Percentiles rank a stretch among this genome's conserved stretches.
Evolutionary conservation across 371 early-diverging fungal genomes (phyloP).

Genomic region (Smittium culicis): DNA sequence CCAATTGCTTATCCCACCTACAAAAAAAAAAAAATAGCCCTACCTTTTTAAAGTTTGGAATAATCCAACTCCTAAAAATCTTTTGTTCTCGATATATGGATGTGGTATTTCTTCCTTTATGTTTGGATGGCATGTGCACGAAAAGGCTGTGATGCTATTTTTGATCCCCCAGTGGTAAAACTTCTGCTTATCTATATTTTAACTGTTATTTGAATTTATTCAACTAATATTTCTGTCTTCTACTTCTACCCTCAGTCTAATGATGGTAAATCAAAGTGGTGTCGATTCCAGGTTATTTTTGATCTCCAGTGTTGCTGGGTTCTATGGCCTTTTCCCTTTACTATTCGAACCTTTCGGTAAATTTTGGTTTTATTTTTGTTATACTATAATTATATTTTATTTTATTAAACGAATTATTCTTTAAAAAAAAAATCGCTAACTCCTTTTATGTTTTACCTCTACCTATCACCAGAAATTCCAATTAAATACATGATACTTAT

Average conservation of each 20-base stretch:
- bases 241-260: no score
- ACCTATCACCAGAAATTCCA: constrained; percentile 40
- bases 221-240: no score
- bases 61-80: constrained; percentile 26
- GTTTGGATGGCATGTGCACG: constrained; percentile 98
- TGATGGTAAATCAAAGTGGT: no score
- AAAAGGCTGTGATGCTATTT: constrained; percentile 83
- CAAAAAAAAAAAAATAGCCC: constrained; percentile 2
- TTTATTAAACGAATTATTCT: no score
- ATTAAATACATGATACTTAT: constrained; percentile 40
- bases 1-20: no score
- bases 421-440: no score
- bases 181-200: neutral
- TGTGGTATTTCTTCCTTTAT: constrained; percentile 78
- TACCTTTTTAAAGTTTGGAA: neutral
- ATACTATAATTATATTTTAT: neutral
- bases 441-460: neutral
- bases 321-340: constrained; percentile 70
- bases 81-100: constrained; percentile 55
- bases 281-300: constrained; percentile 29
- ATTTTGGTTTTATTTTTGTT: no score
- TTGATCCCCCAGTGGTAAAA: constrained; percentile 44
- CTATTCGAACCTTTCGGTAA: constrained; percentile 42
- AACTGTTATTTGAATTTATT: no score
- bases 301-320: constrained; percentile 48